Evolutionary conservation across 495 filamentous ascomycete genomes (phyloP).

Genomic region (Aspergillus bertholletiae): DNA sequence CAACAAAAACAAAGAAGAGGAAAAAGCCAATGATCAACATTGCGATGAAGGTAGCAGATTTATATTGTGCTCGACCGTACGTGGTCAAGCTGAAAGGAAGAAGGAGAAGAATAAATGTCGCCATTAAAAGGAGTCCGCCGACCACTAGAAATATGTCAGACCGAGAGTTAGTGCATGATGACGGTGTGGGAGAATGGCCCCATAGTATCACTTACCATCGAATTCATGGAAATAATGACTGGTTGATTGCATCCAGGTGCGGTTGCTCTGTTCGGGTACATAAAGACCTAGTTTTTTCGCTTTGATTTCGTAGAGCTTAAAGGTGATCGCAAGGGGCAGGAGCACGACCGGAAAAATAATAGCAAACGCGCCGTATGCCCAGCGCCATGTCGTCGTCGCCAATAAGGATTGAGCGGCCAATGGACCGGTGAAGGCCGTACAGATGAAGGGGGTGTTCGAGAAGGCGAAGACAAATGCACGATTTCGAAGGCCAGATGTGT

Average conservation of each 20-base stretch:
- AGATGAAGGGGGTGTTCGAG: constrained; percentile 60
- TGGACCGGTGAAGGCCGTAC: constrained; percentile 44
- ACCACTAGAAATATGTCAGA: constrained; percentile 28
- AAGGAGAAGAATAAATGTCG: constrained; percentile 58
- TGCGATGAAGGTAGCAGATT: constrained; percentile 50
- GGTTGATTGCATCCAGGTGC: constrained; percentile 45
- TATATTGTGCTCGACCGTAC: constrained; percentile 44
- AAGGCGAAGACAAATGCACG: constrained; percentile 61
- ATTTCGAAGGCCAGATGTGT: constrained; percentile 61
- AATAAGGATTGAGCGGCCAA: constrained; percentile 42
- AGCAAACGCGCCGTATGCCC: constrained; percentile 60
- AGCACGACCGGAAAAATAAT: constrained; percentile 57
- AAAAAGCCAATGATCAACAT: constrained; percentile 55
- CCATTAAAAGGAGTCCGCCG: constrained; percentile 55
- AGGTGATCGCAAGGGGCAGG: constrained; percentile 46
- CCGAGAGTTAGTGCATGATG: not conserved
- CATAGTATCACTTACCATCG: constrained; percentile 54
- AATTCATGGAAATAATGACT: constrained; percentile 57
- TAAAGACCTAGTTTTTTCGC: constrained; percentile 45
- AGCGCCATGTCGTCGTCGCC: constrained; percentile 54
- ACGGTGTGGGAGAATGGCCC: too few relatives aligned
- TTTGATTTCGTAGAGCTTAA: constrained; percentile 56
- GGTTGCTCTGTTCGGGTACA: constrained; percentile 34
- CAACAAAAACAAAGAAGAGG: constrained; percentile 52
- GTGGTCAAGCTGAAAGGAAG: constrained; percentile 57